These are phyloP conservation scores for Croton laevigatus DNA, from an alignment of 441 rosid species.

Conservation along the genomic window DNA sequence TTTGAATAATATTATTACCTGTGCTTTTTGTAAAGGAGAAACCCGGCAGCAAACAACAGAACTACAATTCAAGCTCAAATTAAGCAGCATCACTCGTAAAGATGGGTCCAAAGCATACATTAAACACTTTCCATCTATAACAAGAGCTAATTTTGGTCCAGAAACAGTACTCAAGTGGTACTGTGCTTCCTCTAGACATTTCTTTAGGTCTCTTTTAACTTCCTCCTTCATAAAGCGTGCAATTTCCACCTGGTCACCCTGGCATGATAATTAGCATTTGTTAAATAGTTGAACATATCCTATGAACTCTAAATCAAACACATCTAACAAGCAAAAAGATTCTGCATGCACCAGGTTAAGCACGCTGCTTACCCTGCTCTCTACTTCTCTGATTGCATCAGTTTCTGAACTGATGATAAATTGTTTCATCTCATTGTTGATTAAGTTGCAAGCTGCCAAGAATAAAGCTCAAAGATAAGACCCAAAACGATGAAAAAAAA, in stretches of 20 bases:
- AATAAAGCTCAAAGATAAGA: constrained; percentile 21
- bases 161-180: constrained; percentile 44
- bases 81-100: constrained; percentile 80
- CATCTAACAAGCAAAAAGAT: constrained; percentile 13
- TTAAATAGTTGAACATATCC: not conserved
- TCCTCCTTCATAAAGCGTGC: constrained; percentile 87
- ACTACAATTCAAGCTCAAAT: constrained; percentile 90
- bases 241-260: constrained; percentile 78
- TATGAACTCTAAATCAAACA: constrained; percentile 11
- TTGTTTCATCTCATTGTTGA: constrained; percentile 82
- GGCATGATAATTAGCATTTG: constrained; percentile 18
- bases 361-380: constrained; percentile 68
- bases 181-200: constrained; percentile 85
- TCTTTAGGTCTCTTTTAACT: constrained; percentile 72
- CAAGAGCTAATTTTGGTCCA: constrained; percentile 85
- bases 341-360: not conserved
- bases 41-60: constrained; percentile 99
- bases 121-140: constrained; percentile 97
- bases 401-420: constrained; percentile 82
- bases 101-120: constrained; percentile 96
- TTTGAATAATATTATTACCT: constrained; percentile 48
- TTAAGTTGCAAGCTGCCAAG: constrained; percentile 70
- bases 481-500: constrained; percentile 19
- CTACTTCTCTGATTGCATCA: constrained; percentile 85
- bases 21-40: constrained; percentile 98